phyloP scores from a whole-genome alignment of 2,329 filamentous ascomycete genomes.

The Chrysosporium keratinophilum region DNA sequence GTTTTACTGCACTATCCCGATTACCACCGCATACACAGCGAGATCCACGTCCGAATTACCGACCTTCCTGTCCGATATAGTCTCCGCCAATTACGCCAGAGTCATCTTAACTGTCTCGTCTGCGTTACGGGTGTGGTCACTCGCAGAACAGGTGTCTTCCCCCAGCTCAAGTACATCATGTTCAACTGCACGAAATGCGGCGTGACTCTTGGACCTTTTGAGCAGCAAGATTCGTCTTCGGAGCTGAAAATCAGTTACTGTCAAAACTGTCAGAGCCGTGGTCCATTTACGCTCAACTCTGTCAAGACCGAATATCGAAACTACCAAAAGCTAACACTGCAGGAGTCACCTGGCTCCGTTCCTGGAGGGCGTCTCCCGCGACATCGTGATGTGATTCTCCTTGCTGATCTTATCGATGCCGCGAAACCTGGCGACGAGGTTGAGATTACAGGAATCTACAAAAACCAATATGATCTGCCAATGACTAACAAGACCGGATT shows the following conservation, averaged over 20 bases:
- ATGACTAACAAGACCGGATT: slow-evolving; percentile 98
- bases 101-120: slow-evolving; percentile 89
- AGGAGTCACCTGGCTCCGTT: slow-evolving; percentile 94
- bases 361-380: slow-evolving; percentile 89
- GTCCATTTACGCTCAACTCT: slow-evolving; percentile 89
- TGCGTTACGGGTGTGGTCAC: slow-evolving; percentile 93
- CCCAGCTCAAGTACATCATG: slow-evolving; percentile 96
- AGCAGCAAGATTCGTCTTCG: slow-evolving; percentile 84
- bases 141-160: slow-evolving; percentile 86
- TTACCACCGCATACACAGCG: slow-evolving; percentile 92
- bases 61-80: slow-evolving; percentile 93
- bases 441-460: slow-evolving; percentile 91
- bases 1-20: slow-evolving; percentile 93
- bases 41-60: slow-evolving; percentile 94
- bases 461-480: slow-evolving; percentile 95
- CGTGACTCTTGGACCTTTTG: slow-evolving; percentile 79
- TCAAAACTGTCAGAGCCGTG: slow-evolving; percentile 88
- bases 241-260: slow-evolving; percentile 96
- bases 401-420: slow-evolving; percentile 94
- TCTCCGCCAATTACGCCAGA: slow-evolving; percentile 85
- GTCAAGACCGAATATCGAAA: slow-evolving; percentile 98
- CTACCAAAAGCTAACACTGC: slow-evolving; percentile 93
- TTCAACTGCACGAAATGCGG: slow-evolving; percentile 95
- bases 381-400: slow-evolving; percentile 83
- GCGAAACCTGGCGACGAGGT: slow-evolving; percentile 97